Evolutionary conservation across 108 stramenopile genomes (phyloP), one percentile per base, ranked within the genome.

Genomic region (Nitzschia sp.): DNA sequence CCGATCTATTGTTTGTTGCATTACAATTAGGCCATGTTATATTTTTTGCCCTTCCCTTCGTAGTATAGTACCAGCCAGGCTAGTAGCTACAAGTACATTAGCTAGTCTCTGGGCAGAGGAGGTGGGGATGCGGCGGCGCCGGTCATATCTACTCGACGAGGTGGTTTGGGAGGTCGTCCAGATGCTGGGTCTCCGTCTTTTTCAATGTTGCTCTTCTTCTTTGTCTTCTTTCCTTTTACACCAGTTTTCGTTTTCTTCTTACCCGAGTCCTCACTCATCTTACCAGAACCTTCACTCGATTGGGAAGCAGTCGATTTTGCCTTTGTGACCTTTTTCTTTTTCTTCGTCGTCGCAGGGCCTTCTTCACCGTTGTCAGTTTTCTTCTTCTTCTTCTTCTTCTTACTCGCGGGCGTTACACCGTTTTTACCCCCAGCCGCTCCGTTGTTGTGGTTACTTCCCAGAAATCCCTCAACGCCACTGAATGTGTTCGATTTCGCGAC

Each of bases 401-500:
- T n/a, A n/a, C n/a, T n/a, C n/a, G n/a, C n/a, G n/a, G n/a, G n/a
- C n/a, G n/a, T n/a, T n/a, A n/a, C n/a, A n/a, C n/a, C n/a, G n/a
- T n/a, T n/a, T n/a, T n/a, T n/a, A n/a, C n/a, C n/a, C n/a, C n/a
- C n/a, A n/a, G n/a, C n/a, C n/a, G n/a, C n/a, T n/a, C n/a, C n/a
- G n/a, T 41, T 41, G 6, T 13, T 41, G 38, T 41, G 38, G 48
- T n/a, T n/a, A 16, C 48, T n/a, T 21, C 48, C 19, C 19, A 50
- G 2, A 11, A 60, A 60, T 11, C 29, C 28, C 21, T 60, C 58
- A 3, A 38, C 58, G 8, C 58, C 58, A 38, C 35, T 38, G 36
- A 60, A 60, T 60, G 58, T 60, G 21, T 60, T 60, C 22, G 58
- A 60, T 41, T 60, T 60, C 35, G 35, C 2, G 33, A 60, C 58